Evolutionary conservation across 2,329 filamentous ascomycete species (phyloP).

Genomic region (Clarireedia monteithiana): DNA sequence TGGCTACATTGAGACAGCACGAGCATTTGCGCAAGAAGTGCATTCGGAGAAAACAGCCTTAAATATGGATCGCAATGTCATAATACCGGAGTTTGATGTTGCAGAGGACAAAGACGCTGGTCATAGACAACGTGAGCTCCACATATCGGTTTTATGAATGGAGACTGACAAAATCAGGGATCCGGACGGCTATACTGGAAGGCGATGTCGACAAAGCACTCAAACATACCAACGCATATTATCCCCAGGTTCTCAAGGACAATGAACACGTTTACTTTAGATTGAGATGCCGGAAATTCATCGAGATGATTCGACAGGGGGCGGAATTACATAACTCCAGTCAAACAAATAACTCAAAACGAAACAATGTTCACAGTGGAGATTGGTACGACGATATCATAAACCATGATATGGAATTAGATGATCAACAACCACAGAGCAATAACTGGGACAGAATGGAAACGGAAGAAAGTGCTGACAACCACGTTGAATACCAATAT

Average conservation of each 20-base stretch:
- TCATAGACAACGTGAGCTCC: slow-evolving; percentile 70
- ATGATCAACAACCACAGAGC: slow-evolving; percentile 40
- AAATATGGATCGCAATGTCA: slow-evolving; percentile 44
- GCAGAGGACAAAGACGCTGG: slow-evolving; percentile 81
- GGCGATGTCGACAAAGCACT: slow-evolving; percentile 88
- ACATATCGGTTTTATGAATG: neutral
- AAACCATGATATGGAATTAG: slow-evolving; percentile 43
- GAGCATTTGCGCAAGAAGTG: slow-evolving; percentile 79
- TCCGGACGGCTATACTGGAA: slow-evolving; percentile 78
- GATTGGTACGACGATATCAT: slow-evolving; percentile 32
- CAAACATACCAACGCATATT: slow-evolving; percentile 70
- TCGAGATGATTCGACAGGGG: slow-evolving; percentile 81
- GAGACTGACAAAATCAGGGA: slow-evolving; percentile 47
- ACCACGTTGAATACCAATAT: slow-evolving; percentile 26
- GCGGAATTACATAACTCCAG: slow-evolving; percentile 49
- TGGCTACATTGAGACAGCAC: slow-evolving; percentile 88
- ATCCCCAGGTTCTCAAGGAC: slow-evolving; percentile 69
- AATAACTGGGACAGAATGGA: slow-evolving; percentile 44
- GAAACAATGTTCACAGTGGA: slow-evolving; percentile 32
- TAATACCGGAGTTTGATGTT: slow-evolving; percentile 54
- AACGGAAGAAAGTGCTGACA: slow-evolving; percentile 33
- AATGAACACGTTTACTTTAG: slow-evolving; percentile 84
- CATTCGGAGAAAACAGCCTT: slow-evolving; percentile 65
- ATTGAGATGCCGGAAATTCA: slow-evolving; percentile 82
- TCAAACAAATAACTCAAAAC: slow-evolving; percentile 25